Base-by-base conservation (phyloP, 768 basidiomycete species). In the Boletus vermiculosoides region DNA sequence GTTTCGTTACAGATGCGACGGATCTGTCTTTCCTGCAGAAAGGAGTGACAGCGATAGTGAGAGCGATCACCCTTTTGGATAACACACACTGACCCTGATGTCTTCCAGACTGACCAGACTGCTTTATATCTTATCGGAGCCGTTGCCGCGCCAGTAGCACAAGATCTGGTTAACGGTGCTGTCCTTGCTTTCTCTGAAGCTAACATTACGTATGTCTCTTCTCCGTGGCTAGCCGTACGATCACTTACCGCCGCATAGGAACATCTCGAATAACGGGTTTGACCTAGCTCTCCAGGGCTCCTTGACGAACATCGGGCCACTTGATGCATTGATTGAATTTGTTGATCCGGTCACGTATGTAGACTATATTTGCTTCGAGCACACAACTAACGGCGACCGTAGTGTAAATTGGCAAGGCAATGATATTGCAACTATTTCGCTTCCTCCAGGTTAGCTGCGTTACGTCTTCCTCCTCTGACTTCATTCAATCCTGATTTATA, bases 311-410 rank as follows among this genome's bases (percentile, higher is more conserved):
- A 69, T 80, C 7, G 88, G 88, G 0, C 87, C 88, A 22, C 76
- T 90, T 50, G 87, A 90, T 71, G 87, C 86, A 4, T 62, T 78
- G 46, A 88, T 90, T 48, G 79, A 80, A 15, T 90, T 90, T 64
- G 73, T 76, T 15, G 83, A 87, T 42, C 85, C 85, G 2, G 72
- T 88, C 45, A 80, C 63, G 83, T 86, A 72, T 52, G 80, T 69
- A 10, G 13, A 9, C 7, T 41, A n/a, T 20, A 8, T 55, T 12
- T 39, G n/a, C 41, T 33, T 41, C 34, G 33, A 34, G 25, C 13
- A 30, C 10, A 34, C 33, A 4, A 48, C 45, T 53, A 6, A 62
- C 18, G n/a, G 16, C 15, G 3, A 12, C 22, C 36, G 52, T 55
- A 87, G 83, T 13, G 83, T 89, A 16, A 77, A 72, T 18, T 90